Percentiles rank a stretch among this genome's conserved stretches.
These are phyloP conservation scores for Phytopythium chamaehyphon DNA, from an alignment of 352 stramenopile species.

Conservation along the genomic window DNA sequence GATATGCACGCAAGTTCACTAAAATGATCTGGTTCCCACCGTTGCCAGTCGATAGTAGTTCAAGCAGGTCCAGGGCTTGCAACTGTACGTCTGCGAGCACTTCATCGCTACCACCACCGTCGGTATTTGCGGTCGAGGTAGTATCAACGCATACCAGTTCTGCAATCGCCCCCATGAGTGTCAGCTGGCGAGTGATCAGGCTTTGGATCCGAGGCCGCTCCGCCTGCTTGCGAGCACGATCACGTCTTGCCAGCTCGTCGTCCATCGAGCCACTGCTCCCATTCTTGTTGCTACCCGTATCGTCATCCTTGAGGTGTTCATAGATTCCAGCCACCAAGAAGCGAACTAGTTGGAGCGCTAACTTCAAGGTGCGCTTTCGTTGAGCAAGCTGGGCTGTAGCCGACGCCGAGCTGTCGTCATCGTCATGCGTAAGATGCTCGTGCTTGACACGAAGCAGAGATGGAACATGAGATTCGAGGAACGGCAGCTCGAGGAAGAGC, in stretches of 20 bases:
- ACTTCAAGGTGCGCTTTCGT: constrained; percentile 55
- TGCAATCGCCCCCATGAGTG: constrained; percentile 54
- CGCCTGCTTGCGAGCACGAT: constrained; percentile 37
- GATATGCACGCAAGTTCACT: constrained; percentile 45
- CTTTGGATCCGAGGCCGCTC: constrained; percentile 58
- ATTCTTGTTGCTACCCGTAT: neutral
- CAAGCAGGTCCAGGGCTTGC: constrained; percentile 59
- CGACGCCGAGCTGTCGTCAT: constrained; percentile 15
- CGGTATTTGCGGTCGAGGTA: neutral
- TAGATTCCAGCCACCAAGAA: constrained; percentile 57
- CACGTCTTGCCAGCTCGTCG: constrained; percentile 51
- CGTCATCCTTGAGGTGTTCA: constrained; percentile 31
- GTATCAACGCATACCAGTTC: constrained; percentile 53
- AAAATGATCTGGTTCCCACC: constrained; percentile 71
- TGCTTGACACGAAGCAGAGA: constrained; percentile 30
- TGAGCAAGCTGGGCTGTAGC: constrained; percentile 21
- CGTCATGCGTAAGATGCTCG: constrained; percentile 1
- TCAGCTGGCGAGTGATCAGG: constrained; percentile 46
- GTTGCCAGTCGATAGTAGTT: constrained; percentile 48
- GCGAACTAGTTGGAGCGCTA: constrained; percentile 60
- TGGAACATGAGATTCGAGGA: constrained; percentile 48
- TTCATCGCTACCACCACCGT: constrained; percentile 13
- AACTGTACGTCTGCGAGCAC: constrained; percentile 49
- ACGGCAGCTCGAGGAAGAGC: constrained; percentile 58
- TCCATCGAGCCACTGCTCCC: constrained; percentile 13